Evolutionary conservation across 2,329 filamentous ascomycete genomes (phyloP), one percentile per base, ranked within the genome.

Genomic region (Colletotrichum sp.): DNA sequence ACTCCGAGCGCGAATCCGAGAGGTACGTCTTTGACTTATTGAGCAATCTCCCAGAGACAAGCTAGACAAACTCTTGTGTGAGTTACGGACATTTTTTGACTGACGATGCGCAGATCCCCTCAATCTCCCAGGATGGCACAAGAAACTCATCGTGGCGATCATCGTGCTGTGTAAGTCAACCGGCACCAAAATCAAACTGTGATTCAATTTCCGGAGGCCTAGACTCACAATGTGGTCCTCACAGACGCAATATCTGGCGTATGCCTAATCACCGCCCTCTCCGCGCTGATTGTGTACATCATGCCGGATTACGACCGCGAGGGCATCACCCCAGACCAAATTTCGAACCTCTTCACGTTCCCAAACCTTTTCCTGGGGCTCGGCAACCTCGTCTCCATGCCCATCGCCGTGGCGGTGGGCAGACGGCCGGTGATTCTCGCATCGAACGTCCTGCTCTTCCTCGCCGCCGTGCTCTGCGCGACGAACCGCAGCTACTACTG

Each of bases 381-480:
- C 24, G 79, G 79, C 6, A 81, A 81, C 65, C 43, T 84, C n/a
- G 73, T 84, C 18, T 80, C 81, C n/a, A 83, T 84, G 81, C 83
- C 83, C 7, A 71, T 84, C n/a, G 79, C 81, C 8, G 75, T 81
- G 16, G 79, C 81, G 8, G 77, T 84, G 30, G 82, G 83, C 36
- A 80, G 82, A 4, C 80, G 82, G 5, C 79, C 81, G 4, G 79
- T 84, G 7, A 81, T 81, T 34, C 77, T 84, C 5, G 71, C 76
- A 10, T 82, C 82, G 3, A 78, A 78, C 38, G 62, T 81, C 4
- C 63, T 84, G 4, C 74, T 82, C 32, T 78, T 83, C 34, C 76
- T 78, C 10, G 77, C 79, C 16, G 78, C 78, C 5, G 73, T 83
- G 18, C 59, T 74, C 6, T 76, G 74, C 55, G 61, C 74, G 6